phyloP scores from a whole-genome alignment of 225 moss, liverwort and hornwort species.

The Rhytidiadelphus loreus region DNA sequence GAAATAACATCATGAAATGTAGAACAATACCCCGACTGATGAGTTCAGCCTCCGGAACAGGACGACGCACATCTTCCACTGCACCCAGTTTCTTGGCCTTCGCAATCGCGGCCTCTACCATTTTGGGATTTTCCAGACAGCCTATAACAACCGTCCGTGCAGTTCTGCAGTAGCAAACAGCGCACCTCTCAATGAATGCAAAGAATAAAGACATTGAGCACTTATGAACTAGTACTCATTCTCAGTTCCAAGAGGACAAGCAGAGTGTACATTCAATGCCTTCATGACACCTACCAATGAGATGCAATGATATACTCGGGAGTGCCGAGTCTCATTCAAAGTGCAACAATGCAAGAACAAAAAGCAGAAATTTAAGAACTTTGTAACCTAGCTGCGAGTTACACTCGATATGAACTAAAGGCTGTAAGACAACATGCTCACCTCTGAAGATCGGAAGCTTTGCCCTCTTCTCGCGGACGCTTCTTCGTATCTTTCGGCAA shows the following conservation, averaged over 20 bases:
- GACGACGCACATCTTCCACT: conserved; percentile 55
- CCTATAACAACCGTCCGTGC: conserved; percentile 88
- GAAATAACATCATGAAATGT: neutral
- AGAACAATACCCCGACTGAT: conserved; percentile 49
- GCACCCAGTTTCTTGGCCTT: conserved; percentile 66
- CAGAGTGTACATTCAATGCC: neutral
- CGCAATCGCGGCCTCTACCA: conserved; percentile 62
- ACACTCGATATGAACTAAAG: neutral
- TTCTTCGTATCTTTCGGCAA: conserved; percentile 2
- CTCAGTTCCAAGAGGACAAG: neutral
- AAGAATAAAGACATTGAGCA: neutral
- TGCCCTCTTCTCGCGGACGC: conserved; percentile 44
- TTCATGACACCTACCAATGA: neutral
- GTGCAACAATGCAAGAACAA: neutral
- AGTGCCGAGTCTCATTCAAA: neutral
- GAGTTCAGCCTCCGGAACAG: conserved; percentile 58
- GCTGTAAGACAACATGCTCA: neutral
- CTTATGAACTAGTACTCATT: neutral
- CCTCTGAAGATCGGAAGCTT: conserved; percentile 44
- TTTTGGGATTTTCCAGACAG: conserved; percentile 53
- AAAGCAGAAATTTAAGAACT: neutral
- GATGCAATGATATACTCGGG: neutral
- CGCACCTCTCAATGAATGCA: neutral
- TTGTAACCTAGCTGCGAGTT: neutral
- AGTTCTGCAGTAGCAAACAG: conserved; percentile 40